Percentiles rank a stretch among this genome's conserved stretches.
Conservation (phyloP, 2,329 filamentous ascomycete genomes). For the Diaporthe sp. region DNA sequence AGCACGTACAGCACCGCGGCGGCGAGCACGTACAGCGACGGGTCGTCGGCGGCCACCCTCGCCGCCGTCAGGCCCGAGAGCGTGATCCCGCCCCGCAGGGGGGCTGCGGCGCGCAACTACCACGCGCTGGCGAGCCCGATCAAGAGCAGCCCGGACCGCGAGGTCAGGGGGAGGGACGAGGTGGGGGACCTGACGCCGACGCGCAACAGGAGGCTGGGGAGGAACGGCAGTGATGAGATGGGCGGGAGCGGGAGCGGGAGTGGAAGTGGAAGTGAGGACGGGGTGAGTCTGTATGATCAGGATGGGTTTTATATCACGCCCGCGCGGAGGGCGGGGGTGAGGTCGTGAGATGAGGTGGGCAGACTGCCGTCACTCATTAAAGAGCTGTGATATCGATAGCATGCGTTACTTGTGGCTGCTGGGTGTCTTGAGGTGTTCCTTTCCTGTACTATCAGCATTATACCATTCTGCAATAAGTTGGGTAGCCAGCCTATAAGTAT, state of each 20-base stretch:
- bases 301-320: constrained; percentile 63
- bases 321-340: constrained; percentile 46
- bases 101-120: constrained; percentile 60
- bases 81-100: constrained; percentile 49
- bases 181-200: not conserved
- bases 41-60: constrained; percentile 49
- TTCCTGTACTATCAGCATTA: constrained; percentile 27
- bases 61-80: constrained; percentile 56
- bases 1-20: constrained; percentile 60
- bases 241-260: not conserved
- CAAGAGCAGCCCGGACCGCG: constrained; percentile 7
- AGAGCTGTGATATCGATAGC: not conserved
- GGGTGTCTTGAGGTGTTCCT: not conserved
- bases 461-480: constrained; percentile 2
- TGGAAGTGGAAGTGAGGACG: constrained; percentile 53
- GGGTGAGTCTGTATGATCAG: constrained; percentile 59
- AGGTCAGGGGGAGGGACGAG: not conserved
- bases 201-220: not conserved
- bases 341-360: not conserved
- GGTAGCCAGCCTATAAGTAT: not conserved
- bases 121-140: constrained; percentile 57
- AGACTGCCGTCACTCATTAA: not conserved
- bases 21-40: constrained; percentile 52
- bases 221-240: not conserved
- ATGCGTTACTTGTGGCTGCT: not conserved